Base-by-base conservation (phyloP, 2,329 filamentous ascomycete genomes). In the Calonectria leucothoes region DNA sequence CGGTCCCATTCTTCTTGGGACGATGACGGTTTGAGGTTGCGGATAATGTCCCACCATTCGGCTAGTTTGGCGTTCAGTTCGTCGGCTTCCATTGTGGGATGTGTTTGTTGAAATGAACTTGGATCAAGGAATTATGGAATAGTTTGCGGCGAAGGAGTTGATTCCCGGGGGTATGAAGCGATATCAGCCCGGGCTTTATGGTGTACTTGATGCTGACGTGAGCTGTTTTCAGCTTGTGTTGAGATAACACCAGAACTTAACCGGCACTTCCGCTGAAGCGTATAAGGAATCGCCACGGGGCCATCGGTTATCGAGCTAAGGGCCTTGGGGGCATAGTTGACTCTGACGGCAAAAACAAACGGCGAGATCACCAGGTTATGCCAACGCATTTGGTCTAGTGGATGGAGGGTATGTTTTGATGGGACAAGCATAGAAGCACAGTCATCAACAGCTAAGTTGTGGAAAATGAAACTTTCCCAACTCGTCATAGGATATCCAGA, bases 1-100 rank as follows among this genome's bases (percentile, higher is more conserved):
- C 66, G 39, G 48, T 72, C 70, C 70, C 70, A 72, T 12, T 51
- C 65, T 35, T 68, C 65, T 42, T 69, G 70, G n/a, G 70, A 15
- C 6, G 70, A 72, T 29, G 65, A 57, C 45, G 37, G 8, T 6
- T 63, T 67, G 27, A 72, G 57, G 15, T 25, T 42, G 48, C 20
- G 4, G 12, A 69, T 51, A 15, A 55, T 3, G 14, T 59, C 65
- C 55, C 55, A 72, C 25, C 23, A 65, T 59, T 63, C 37, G 3
- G 25, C 20, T 15, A 69, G 65, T 37, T 66, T 72, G n/a, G 57
- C 6, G 35, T 59, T 27, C 17, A 72, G 27, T 4, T 63, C 65
- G 48, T 59, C 48, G 67, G 67, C 27, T 29, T 57, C 55, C 67
- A 64, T 69, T 11, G 42, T 45, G n/a, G 14, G 51, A 4, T 20